Evolutionary conservation across 768 basidiomycete genomes (phyloP), one percentile per base, ranked within the genome.

Genomic region (Kondoa malvinella): DNA sequence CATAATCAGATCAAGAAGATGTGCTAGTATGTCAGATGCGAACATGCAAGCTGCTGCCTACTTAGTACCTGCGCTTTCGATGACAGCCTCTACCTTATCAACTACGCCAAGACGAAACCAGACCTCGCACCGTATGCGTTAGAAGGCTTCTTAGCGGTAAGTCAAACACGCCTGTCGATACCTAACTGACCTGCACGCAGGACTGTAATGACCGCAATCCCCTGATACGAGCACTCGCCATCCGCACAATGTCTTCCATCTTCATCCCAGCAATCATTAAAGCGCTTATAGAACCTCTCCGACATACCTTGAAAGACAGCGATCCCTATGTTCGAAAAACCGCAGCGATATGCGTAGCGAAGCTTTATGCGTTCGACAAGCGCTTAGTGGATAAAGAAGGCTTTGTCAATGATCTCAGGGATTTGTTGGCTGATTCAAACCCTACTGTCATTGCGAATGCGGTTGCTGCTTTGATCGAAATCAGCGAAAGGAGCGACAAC

Each of bases 321-420:
- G 94, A 99, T 77, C 92, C 95, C 25, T 99, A 99, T 77, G 95
- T 99, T 17, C 86, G 95, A 69, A 99, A 99, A 80, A 99, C 95
- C 2, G 92, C 94, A 25, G 92, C 94, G 0, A 92, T 97, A 30
- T 95, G 91, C 73, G 95, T 97, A 16, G 92, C 90, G 17, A 99
- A 99, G 77, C 80, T 97, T 25, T 97, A 94, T 74, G 82, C 85
- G 17, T 87, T 89, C 32, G 94, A 95, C 75, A 85, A 87, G 31
- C 82, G 87, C 69, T 84, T 86, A 73, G 87, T 90, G 27, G 92
- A 95, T 77, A 86, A 84, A 72, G 86, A 86, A 64, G 89, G 89
- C 3, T 97, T 96, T 75, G 89, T 97, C 32, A 86, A 88, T 74
- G 82, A 86, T 82, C 81, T 99, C 57, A 83, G 92, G 62, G 92